phyloP scores from a whole-genome alignment of 2,329 filamentous ascomycete species.

The Aureobasidium sp. region DNA sequence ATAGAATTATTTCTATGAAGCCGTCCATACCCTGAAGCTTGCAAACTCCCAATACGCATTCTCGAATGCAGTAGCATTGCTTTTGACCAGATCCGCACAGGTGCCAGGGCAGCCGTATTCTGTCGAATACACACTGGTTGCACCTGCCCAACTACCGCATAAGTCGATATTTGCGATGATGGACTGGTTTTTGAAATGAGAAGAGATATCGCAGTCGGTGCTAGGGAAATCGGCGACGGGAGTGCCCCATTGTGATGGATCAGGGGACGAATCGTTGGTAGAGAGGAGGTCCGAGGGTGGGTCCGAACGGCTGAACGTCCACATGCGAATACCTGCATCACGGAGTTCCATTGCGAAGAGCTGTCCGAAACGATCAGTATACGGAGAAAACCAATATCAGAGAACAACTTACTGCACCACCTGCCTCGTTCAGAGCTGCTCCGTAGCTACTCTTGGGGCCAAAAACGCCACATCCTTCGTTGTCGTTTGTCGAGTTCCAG shows the following conservation, averaged over 20 bases:
- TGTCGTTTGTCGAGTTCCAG: conserved; percentile 21
- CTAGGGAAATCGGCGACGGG: conserved; percentile 58
- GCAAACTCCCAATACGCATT: conserved; percentile 55
- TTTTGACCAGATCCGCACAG: conserved; percentile 52
- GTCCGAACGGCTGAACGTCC: conserved; percentile 29
- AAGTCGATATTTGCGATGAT: conserved; percentile 36
- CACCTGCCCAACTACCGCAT: conserved; percentile 32
- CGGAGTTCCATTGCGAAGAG: conserved; percentile 55
- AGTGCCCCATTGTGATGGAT: conserved; percentile 4
- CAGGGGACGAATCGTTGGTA: conserved; percentile 2
- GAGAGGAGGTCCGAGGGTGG: conserved; percentile 36
- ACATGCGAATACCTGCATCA: conserved; percentile 50
- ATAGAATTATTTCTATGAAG: not conserved
- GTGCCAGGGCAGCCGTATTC: conserved; percentile 42
- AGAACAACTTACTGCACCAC: conserved; percentile 27
- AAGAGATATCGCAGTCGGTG: conserved; percentile 41
- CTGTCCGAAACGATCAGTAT: not conserved
- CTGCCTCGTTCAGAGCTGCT: conserved; percentile 25
- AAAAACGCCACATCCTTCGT: conserved; percentile 26
- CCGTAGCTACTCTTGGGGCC: conserved; percentile 29
- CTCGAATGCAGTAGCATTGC: conserved; percentile 49
- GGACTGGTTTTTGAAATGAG: conserved; percentile 32
- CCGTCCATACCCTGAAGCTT: conserved; percentile 17
- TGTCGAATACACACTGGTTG: conserved; percentile 27
- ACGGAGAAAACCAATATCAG: conserved; percentile 1